phyloP scores from a whole-genome alignment of 2,329 filamentous ascomycete species.

The Fusarium camptoceras region DNA sequence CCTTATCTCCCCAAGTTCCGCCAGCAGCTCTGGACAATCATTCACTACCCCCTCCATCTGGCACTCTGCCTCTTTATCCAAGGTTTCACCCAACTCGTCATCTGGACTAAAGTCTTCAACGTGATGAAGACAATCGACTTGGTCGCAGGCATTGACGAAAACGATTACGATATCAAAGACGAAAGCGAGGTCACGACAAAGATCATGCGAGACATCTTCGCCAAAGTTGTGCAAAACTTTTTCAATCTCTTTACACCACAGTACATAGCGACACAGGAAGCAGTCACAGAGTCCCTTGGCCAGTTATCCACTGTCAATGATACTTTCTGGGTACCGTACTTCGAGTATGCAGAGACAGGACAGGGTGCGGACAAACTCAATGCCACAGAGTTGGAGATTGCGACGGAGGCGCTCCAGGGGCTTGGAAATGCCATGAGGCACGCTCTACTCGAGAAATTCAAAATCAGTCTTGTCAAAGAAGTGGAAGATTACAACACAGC shows the following conservation, averaged over 20 bases:
- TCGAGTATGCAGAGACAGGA: conserved; percentile 12
- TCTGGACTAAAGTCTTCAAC: conserved; percentile 57
- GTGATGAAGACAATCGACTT: conserved; percentile 40
- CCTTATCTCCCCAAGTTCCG: conserved; percentile 67
- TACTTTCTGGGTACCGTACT: conserved; percentile 44
- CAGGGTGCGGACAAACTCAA: conserved; percentile 11
- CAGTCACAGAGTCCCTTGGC: conserved; percentile 41
- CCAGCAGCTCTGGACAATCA: conserved; percentile 68
- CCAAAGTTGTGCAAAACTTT: conserved; percentile 34
- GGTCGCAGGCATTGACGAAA: conserved; percentile 19
- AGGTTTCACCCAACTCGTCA: conserved; percentile 68
- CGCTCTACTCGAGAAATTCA: conserved; percentile 48
- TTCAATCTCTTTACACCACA: conserved; percentile 47
- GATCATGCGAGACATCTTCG: conserved; percentile 24
- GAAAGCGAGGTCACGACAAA: conserved; percentile 39
- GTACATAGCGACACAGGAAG: conserved; percentile 30
- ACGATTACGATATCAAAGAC: not conserved
- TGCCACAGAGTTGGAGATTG: not conserved
- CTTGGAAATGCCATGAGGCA: conserved; percentile 46
- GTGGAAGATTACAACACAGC: conserved; percentile 29
- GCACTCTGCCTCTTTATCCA: conserved; percentile 73
- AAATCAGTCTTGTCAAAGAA: conserved; percentile 49
- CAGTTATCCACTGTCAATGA: conserved; percentile 48
- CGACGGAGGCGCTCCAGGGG: conserved; percentile 16
- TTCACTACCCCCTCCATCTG: conserved; percentile 74